A percentile compares a stretch with the other conserved stretches of the same genome.
phyloP scores from a whole-genome alignment of 177 flowering plant species.

The Tripterygium wilfordii region DNA sequence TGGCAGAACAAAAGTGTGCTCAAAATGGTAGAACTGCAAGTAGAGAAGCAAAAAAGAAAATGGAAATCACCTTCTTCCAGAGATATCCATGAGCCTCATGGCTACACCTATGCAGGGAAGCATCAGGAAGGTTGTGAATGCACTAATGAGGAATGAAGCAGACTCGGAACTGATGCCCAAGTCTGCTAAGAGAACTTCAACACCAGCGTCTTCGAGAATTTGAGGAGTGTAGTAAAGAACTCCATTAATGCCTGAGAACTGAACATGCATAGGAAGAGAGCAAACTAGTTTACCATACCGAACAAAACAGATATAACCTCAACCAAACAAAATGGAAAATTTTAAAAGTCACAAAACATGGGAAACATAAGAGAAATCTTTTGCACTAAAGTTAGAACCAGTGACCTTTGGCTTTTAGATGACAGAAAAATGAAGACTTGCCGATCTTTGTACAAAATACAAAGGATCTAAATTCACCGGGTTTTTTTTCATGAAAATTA shows the following conservation, averaged over 20 bases:
- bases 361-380: too few relatives aligned
- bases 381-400: too few relatives aligned
- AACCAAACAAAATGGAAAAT: too few relatives aligned
- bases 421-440: too few relatives aligned
- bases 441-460: too few relatives aligned
- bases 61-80: slow-evolving; percentile 67
- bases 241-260: slow-evolving; percentile 62
- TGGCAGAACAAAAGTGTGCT: too few relatives aligned
- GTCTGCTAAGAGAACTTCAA: slow-evolving; percentile 39
- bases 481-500: too few relatives aligned
- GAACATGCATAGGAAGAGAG: slow-evolving; percentile 4
- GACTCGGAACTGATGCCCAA: slow-evolving; percentile 39
- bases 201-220: slow-evolving; percentile 61
- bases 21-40: neutral
- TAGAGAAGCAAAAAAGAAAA: neutral
- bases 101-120: slow-evolving; percentile 60
- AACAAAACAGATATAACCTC: too few relatives aligned
- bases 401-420: too few relatives aligned
- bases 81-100: slow-evolving; percentile 58
- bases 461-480: too few relatives aligned
- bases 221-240: slow-evolving; percentile 66
- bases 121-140: slow-evolving; percentile 46
- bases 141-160: slow-evolving; percentile 52
- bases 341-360: too few relatives aligned
- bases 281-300: neutral